Evolutionary conservation across 2,329 filamentous ascomycete species (phyloP).

Genomic region (Ramularia endophylla): DNA sequence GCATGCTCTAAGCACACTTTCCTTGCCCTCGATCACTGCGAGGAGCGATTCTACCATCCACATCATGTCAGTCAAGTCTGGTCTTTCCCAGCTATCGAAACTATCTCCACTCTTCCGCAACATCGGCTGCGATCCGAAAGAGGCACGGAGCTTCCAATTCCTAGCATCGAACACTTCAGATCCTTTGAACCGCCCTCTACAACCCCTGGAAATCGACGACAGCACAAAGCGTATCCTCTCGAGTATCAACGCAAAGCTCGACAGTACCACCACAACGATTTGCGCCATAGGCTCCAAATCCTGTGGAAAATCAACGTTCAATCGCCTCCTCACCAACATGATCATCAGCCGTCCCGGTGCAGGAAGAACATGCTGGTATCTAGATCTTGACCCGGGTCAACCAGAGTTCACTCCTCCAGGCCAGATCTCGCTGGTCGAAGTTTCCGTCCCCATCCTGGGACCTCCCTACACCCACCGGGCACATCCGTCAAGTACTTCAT

Average conservation of each 20-base stretch:
- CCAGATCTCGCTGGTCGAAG: slow-evolving; percentile 59
- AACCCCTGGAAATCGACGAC: slow-evolving; percentile 24
- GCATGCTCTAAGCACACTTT: slow-evolving; percentile 62
- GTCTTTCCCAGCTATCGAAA: slow-evolving; percentile 49
- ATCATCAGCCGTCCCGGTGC: slow-evolving; percentile 47
- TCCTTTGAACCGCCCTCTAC: slow-evolving; percentile 20
- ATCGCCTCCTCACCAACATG: slow-evolving; percentile 59
- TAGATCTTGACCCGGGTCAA: slow-evolving; percentile 73
- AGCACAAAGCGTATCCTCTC: slow-evolving; percentile 31
- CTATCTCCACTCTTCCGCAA: slow-evolving; percentile 62
- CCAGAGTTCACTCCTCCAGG: slow-evolving; percentile 68
- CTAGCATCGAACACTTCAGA: slow-evolving; percentile 25
- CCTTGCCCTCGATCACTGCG: slow-evolving; percentile 59
- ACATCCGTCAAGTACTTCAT: slow-evolving; percentile 20
- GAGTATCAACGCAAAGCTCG: slow-evolving; percentile 36
- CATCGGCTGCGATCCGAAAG: slow-evolving; percentile 45
- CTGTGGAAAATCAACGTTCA: slow-evolving; percentile 71
- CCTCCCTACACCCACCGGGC: slow-evolving; percentile 61
- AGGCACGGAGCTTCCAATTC: slow-evolving; percentile 28
- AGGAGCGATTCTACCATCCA: slow-evolving; percentile 49
- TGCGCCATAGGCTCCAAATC: slow-evolving; percentile 66
- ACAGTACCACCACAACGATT: slow-evolving; percentile 32
- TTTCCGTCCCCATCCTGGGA: slow-evolving; percentile 57
- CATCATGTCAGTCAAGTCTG: slow-evolving; percentile 45
- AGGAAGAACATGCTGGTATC: slow-evolving; percentile 39